These are phyloP conservation scores for Neonectria sp. DNA, from an alignment of 2,329 filamentous ascomycete genomes.

Conservation along the genomic window DNA sequence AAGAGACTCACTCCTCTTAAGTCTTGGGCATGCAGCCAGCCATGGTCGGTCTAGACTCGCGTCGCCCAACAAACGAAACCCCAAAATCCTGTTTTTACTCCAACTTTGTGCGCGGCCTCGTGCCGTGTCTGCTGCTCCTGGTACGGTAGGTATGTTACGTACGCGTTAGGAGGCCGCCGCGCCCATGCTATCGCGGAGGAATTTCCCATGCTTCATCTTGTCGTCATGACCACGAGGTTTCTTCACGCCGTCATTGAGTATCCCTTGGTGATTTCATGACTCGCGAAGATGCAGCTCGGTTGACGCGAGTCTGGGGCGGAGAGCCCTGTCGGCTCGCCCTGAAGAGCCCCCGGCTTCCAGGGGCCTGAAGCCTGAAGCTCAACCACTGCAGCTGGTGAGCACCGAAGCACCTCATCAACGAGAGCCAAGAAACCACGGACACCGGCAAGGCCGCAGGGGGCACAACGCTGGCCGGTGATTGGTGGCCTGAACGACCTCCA, in stretches of 20 bases:
- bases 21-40: constrained; percentile 12
- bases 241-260: constrained; percentile 10
- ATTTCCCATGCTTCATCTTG: neutral
- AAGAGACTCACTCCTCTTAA: neutral
- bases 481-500: constrained; percentile 6
- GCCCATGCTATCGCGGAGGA: neutral
- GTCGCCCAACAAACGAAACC: constrained; percentile 10
- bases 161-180: neutral
- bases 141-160: neutral
- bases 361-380: constrained; percentile 1
- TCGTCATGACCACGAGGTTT: neutral
- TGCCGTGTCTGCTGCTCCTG: neutral
- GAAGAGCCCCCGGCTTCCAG: neutral
- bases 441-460: neutral
- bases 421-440: neutral
- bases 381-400: neutral
- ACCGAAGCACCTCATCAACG: constrained; percentile 1
- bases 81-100: constrained; percentile 18
- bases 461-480: constrained; percentile 9
- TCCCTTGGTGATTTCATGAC: constrained; percentile 18
- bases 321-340: neutral
- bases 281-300: constrained; percentile 11
- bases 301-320: neutral
- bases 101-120: neutral
- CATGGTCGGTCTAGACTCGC: constrained; percentile 13